These are phyloP conservation scores for Solanum chiquidenum DNA, from an alignment of 257 asterid species.

Conservation along the genomic window DNA sequence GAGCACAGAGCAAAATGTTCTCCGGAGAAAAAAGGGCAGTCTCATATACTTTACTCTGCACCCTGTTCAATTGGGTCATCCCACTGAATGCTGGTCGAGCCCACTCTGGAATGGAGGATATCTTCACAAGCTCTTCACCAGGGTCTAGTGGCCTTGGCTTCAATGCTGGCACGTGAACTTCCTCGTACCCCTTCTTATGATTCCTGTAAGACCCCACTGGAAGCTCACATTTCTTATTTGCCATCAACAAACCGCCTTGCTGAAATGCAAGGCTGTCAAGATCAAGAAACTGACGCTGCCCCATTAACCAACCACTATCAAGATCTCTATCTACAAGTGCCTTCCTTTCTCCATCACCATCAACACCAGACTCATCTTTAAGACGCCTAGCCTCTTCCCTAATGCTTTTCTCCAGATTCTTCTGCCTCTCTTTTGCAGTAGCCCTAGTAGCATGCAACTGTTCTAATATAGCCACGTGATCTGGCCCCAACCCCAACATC, in stretches of 20 bases:
- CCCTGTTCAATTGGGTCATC: slow-evolving; percentile 28
- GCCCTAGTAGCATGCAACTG: slow-evolving; percentile 41
- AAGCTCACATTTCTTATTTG: slow-evolving; percentile 28
- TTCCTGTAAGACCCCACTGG: slow-evolving; percentile 20
- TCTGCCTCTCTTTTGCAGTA: slow-evolving; percentile 28
- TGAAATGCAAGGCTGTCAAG: slow-evolving; percentile 26
- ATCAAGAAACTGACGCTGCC: slow-evolving; percentile 32
- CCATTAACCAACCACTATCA: slow-evolving; percentile 25
- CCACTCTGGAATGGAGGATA: slow-evolving; percentile 33
- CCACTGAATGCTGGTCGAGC: slow-evolving; percentile 33
- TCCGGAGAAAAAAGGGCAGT: slow-evolving; percentile 30
- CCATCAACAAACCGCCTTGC: slow-evolving; percentile 22
- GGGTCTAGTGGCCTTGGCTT: slow-evolving; percentile 20
- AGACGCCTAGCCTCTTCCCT: slow-evolving; percentile 28
- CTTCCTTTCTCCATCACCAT: slow-evolving; percentile 10
- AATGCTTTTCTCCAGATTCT: slow-evolving; percentile 7
- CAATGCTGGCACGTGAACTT: slow-evolving; percentile 30
- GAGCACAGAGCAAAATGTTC: slow-evolving; percentile 32
- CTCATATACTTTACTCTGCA: slow-evolving; percentile 34
- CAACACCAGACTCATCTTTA: slow-evolving; percentile 27
- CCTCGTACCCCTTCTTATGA: slow-evolving; percentile 29
- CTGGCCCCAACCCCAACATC: slow-evolving; percentile 25
- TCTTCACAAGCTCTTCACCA: slow-evolving; percentile 21
- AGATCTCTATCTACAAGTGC: slow-evolving; percentile 16
- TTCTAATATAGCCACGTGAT: slow-evolving; percentile 24